phyloP scores from a whole-genome alignment of 495 filamentous ascomycete genomes.

The Hypoxylon cercidicola region DNA sequence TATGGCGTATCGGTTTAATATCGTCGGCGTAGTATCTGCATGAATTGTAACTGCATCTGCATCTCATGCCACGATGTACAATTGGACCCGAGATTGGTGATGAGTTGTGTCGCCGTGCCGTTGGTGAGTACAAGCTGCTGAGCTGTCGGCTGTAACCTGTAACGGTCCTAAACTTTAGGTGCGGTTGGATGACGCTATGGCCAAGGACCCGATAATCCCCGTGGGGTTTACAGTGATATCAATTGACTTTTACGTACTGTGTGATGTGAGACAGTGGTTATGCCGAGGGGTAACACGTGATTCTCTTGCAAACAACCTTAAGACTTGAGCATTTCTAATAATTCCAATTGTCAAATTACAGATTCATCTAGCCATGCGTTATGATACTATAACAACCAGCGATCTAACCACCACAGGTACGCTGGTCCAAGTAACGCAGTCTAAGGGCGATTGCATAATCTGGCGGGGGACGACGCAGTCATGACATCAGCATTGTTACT shows the following conservation, averaged over 20 bases:
- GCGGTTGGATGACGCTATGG: neutral
- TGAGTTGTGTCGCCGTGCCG: conserved; percentile 16
- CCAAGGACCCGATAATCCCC: neutral
- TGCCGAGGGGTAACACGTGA: neutral
- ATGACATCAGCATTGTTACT: conserved; percentile 37
- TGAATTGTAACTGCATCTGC: conserved; percentile 1
- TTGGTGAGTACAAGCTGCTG: conserved; percentile 8
- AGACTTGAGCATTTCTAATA: too few relatives aligned
- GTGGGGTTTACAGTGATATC: neutral
- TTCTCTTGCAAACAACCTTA: neutral
- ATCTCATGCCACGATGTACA: conserved; percentile 8
- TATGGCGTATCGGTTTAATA: neutral
- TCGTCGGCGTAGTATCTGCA: conserved; percentile 3
- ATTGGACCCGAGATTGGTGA: conserved; percentile 13
- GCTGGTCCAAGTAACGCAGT: conserved; percentile 3
- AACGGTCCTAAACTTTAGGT: neutral
- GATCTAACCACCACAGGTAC: too few relatives aligned
- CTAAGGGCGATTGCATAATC: conserved; percentile 4
- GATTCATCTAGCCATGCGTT: too few relatives aligned
- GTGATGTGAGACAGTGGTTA: neutral
- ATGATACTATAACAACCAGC: too few relatives aligned
- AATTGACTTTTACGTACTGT: neutral
- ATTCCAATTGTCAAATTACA: too few relatives aligned
- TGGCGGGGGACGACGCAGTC: conserved; percentile 25
- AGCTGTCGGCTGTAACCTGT: neutral